phyloP scores from a whole-genome alignment of 1,139 yeast species.

The Magnusiomyces tetraspermus region DNA sequence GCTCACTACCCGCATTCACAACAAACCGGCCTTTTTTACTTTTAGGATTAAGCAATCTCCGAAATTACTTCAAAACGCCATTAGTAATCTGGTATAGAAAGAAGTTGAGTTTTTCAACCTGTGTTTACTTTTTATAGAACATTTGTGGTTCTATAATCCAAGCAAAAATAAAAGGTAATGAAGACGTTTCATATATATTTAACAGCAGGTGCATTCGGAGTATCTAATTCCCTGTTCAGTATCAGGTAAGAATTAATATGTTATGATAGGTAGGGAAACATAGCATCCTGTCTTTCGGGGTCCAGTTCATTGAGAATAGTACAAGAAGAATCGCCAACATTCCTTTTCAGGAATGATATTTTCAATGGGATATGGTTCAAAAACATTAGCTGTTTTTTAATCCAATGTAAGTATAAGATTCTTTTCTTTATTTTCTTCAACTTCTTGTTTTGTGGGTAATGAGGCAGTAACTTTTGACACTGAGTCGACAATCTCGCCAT shows the following conservation, averaged over 20 bases:
- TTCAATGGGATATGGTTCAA: conserved; percentile 68
- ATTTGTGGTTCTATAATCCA: too few species aligned
- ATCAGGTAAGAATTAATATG: neutral
- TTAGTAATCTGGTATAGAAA: too few species aligned
- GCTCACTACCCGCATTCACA: conserved; percentile 85
- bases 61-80: conserved; percentile 60
- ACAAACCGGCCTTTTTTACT: conserved; percentile 48
- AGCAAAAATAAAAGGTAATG: conserved; percentile 71
- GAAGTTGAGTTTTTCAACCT: too few species aligned
- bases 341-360: conserved; percentile 63
- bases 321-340: conserved; percentile 54
- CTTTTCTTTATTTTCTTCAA: conserved; percentile 43
- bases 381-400: conserved; percentile 66
- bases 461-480: conserved; percentile 62
- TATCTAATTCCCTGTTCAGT: conserved; percentile 17
- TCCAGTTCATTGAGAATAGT: conserved; percentile 44
- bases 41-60: conserved; percentile 25
- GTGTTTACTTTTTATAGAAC: too few species aligned
- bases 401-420: conserved; percentile 75
- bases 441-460: conserved; percentile 59
- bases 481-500: conserved; percentile 71
- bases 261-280: conserved; percentile 45
- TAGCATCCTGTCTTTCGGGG: conserved; percentile 40
- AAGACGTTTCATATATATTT: conserved; percentile 56
- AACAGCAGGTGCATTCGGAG: conserved; percentile 28